Evolutionary conservation across 139 green algal genomes (phyloP), one percentile per base, ranked within the genome.

Genomic region (Marvania coccoides): DNA sequence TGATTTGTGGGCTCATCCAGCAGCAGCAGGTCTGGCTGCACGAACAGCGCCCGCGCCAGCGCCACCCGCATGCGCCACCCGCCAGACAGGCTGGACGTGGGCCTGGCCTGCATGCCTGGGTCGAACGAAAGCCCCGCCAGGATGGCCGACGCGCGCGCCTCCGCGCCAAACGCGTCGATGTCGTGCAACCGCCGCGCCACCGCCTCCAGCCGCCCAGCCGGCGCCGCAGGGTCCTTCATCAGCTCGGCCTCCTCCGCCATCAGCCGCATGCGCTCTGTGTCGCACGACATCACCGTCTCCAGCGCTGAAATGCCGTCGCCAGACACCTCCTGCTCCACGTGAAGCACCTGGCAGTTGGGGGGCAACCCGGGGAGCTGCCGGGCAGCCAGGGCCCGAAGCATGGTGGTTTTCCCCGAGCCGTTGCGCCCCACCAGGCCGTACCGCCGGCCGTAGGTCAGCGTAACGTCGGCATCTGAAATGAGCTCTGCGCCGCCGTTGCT

Each of bases 1-100:
- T 92, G 83, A 70, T 92, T 91, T 59, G 87, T 91, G n/a, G 87
- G 87, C 77, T 88, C 87, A 60, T 96, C 89, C 67, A 96, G 76
- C 61, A 93, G 76, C 69, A 97, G 74, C 61, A 97, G 83, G 65
- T 97, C 83, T 1, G 91, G 91, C 6, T 81, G 15, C 33, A 82
- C 74, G 60, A 96, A 87, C 48, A 97, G 76, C 57, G 93, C 75
- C 2, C 89, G 84, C 12, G 75, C 83, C 8, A 97, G 70, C 0
- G 88, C 89, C 24, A 97, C 86, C 5, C 90, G 82, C 61, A 90
- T 80, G 15, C 90, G 81, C 83, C 95, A 91, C 6, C 91, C 89
- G 2, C 89, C 88, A 36, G 46, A 80, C 73, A 95, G 91, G 5
- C 74, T 88, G 13, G 64, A 69, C 3, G 88, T 95, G 10, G 85